Evolutionary conservation across 345 rosid genomes (phyloP).

Genomic region (Euphorbia tirucalli): DNA sequence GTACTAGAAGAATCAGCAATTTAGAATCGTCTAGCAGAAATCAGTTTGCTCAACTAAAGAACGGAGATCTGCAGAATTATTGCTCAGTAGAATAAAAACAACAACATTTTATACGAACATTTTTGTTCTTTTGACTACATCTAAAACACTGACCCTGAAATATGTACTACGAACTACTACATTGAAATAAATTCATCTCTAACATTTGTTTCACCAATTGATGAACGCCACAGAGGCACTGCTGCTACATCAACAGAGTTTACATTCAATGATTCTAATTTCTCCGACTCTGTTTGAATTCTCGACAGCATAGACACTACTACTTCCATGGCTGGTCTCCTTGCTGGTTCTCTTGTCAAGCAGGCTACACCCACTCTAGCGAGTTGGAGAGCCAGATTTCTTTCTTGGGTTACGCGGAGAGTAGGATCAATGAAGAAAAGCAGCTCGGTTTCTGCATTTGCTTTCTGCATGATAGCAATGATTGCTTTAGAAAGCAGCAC

Average conservation of each 20-base stretch:
- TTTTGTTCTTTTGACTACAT: no score
- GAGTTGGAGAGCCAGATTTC: slow-evolving; percentile 20
- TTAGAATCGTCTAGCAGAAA: neutral
- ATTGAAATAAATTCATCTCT: neutral
- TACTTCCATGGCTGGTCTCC: slow-evolving; percentile 43
- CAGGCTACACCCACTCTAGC: slow-evolving; percentile 35
- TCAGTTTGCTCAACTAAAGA: neutral
- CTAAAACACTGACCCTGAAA: neutral
- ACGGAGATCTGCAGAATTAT: neutral
- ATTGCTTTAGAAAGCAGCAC: slow-evolving; percentile 28
- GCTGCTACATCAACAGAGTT: slow-evolving; percentile 9
- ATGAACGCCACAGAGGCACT: neutral
- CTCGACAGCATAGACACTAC: slow-evolving; percentile 32
- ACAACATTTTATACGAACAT: neutral
- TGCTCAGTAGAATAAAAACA: neutral
- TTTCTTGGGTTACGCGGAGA: neutral
- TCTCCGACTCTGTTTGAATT: slow-evolving; percentile 30
- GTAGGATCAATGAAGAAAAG: slow-evolving; percentile 30
- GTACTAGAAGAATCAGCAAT: no score
- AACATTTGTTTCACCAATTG: slow-evolving; percentile 2
- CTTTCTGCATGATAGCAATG: slow-evolving; percentile 16
- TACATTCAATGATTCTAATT: slow-evolving; percentile 10
- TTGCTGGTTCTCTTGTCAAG: slow-evolving; percentile 31
- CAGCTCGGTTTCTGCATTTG: slow-evolving; percentile 27
- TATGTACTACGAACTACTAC: neutral